Conservation (phyloP, 768 basidiomycete genomes). For the Dioszegia hungarica region DNA sequence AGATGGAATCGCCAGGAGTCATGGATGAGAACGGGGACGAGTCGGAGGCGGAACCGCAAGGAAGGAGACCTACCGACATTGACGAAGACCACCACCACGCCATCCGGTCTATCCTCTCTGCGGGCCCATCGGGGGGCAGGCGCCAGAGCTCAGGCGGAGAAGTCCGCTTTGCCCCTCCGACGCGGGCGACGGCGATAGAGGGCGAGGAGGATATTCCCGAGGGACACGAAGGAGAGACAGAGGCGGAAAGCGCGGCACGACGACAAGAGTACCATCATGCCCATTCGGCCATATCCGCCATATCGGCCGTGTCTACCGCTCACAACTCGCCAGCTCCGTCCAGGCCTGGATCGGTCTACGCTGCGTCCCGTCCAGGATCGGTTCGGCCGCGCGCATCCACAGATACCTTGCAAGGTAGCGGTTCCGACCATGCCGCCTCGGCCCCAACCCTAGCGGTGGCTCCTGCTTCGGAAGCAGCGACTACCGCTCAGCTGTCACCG, state of each 20-base stretch:
- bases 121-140: background rate
- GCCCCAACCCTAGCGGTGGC: background rate
- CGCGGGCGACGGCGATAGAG: background rate
- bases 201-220: too few relatives aligned
- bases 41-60: too few relatives aligned
- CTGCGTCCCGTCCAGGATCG: background rate
- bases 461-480: too few relatives aligned
- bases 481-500: too few relatives aligned
- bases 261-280: slow-evolving; percentile 23
- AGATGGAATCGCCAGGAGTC: background rate
- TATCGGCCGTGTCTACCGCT: slow-evolving; percentile 24
- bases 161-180: slow-evolving; percentile 5
- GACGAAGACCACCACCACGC: slow-evolving; percentile 3
- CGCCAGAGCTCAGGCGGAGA: background rate
- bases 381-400: too few relatives aligned
- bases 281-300: slow-evolving; percentile 19
- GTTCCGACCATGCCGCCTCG: background rate
- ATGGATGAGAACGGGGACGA: background rate
- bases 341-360: slow-evolving; percentile 15
- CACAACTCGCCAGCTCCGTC: slow-evolving; percentile 31
- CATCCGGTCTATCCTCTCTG: slow-evolving; percentile 7
- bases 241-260: slow-evolving; percentile 22
- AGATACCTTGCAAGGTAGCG: too few relatives aligned
- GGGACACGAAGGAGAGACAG: slow-evolving; percentile 5
- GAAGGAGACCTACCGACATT: too few relatives aligned